phyloP scores from a whole-genome alignment of 257 asterid species.

The Solanum boliviense region DNA sequence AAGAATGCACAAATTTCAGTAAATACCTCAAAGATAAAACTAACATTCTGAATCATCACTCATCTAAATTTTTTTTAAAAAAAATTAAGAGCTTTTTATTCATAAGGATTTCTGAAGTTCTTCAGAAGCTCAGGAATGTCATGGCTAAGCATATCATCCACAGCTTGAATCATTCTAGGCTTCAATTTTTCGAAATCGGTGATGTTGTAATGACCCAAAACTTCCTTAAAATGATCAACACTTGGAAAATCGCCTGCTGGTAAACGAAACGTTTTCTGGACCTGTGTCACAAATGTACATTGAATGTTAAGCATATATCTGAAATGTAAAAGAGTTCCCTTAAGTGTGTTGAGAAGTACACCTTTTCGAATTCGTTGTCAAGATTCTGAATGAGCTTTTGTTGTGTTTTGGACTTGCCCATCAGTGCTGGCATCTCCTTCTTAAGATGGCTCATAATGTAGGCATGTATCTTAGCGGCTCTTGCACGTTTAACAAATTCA shows the following conservation, averaged over 20 bases:
- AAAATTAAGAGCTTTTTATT: slow-evolving; percentile 6
- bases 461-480: slow-evolving; percentile 94
- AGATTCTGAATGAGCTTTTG: slow-evolving; percentile 47
- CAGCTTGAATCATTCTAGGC: slow-evolving; percentile 69
- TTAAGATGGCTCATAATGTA: slow-evolving; percentile 87
- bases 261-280: slow-evolving; percentile 60
- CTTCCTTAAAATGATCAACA: slow-evolving; percentile 58
- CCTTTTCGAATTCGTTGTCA: slow-evolving; percentile 63
- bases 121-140: slow-evolving; percentile 79
- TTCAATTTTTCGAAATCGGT: slow-evolving; percentile 85
- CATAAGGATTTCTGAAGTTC: slow-evolving; percentile 67
- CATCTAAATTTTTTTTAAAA: not conserved
- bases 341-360: not conserved
- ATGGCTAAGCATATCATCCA: slow-evolving; percentile 74
- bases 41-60: not conserved
- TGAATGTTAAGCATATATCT: not conserved
- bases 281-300: slow-evolving; percentile 23
- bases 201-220: slow-evolving; percentile 42
- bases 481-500: slow-evolving; percentile 87
- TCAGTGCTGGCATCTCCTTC: slow-evolving; percentile 82
- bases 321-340: not conserved
- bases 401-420: slow-evolving; percentile 83
- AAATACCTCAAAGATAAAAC: not conserved
- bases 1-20: not conserved
- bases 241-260: slow-evolving; percentile 83